Conservation (phyloP, 148 eudicot species). For the Euryodendron excelsum region DNA sequence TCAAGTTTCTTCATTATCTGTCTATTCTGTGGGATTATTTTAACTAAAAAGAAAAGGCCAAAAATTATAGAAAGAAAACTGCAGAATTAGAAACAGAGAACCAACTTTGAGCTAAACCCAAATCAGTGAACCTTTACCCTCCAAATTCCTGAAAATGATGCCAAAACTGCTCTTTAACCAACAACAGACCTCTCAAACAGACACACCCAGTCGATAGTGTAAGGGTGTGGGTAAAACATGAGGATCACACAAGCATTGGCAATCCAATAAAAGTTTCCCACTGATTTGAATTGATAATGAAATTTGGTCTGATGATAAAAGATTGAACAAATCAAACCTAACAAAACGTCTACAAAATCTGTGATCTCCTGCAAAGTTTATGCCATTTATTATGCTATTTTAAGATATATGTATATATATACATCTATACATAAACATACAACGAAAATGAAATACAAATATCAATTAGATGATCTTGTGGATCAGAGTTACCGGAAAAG, state of each 20-base stretch:
- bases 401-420: background rate
- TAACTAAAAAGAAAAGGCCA: background rate
- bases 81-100: background rate
- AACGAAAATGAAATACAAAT: background rate
- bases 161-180: background rate
- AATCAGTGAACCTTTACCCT: too few species aligned
- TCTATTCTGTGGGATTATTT: background rate
- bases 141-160: background rate
- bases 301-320: too few species aligned
- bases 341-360: background rate
- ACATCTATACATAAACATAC: background rate
- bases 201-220: too few species aligned
- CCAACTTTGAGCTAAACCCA: too few species aligned
- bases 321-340: background rate
- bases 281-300: too few species aligned
- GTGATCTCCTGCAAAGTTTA: background rate
- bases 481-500: slow-evolving; percentile 28
- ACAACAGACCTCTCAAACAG: slow-evolving; percentile 9
- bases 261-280: too few species aligned
- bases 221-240: background rate
- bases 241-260: background rate
- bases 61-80: too few species aligned
- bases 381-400: background rate
- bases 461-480: background rate
- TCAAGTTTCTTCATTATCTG: background rate